phyloP scores from a whole-genome alignment of 352 stramenopile genomes.

The Phytophthora palmivora region DNA sequence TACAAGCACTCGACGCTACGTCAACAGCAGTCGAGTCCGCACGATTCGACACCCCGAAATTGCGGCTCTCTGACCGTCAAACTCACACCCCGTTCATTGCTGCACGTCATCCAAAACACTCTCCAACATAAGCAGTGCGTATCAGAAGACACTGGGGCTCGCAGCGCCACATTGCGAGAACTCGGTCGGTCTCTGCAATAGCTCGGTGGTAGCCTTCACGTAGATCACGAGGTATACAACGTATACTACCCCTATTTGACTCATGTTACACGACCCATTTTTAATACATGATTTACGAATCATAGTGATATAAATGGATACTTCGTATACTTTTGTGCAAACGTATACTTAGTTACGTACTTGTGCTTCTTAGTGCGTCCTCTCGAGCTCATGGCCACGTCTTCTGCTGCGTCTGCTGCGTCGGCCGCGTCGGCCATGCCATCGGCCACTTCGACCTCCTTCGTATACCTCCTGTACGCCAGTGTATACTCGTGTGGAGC shows the following conservation, averaged over 20 bases:
- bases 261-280: no score
- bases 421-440: constrained; percentile 1
- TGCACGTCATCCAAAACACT: constrained; percentile 7
- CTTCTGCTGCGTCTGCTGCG: constrained; percentile 1
- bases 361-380: neutral
- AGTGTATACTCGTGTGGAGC: constrained; percentile 57
- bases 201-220: no score
- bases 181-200: no score
- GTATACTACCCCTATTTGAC: no score
- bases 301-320: no score
- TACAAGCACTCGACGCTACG: constrained; percentile 23
- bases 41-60: constrained; percentile 22
- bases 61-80: neutral
- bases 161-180: constrained; percentile 3
- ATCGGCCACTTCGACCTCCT: constrained; percentile 32
- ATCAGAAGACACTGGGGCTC: constrained; percentile 5
- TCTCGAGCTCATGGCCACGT: neutral
- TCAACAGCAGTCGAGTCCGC: constrained; percentile 32
- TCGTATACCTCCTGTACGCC: constrained; percentile 59
- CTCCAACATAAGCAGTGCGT: constrained; percentile 15
- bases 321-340: no score
- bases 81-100: neutral
- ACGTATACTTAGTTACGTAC: neutral
- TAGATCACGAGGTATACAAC: neutral
- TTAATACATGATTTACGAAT: no score